Evolutionary conservation across 345 rosid species (phyloP), one percentile per base, ranked within the genome.

Genomic region (Moricandia moricandioides): DNA sequence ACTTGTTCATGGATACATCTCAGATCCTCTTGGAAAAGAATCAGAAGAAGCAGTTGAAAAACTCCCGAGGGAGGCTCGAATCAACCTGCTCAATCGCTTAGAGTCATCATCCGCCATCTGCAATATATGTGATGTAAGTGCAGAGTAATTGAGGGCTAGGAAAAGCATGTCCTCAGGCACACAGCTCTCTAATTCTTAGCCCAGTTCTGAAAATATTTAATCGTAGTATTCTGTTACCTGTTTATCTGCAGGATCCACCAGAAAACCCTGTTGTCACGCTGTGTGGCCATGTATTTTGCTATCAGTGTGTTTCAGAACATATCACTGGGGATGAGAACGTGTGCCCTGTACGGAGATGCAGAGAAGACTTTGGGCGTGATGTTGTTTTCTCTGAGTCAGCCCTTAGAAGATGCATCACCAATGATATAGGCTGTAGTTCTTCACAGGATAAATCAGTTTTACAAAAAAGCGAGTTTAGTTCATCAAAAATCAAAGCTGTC

Each of bases 221-320:
- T 49, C 59, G 21, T 12, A 54, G 0, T 58, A 34, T 47, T 71
- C 61, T 47, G 16, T 51, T 31, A 21, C 56, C 37, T 73, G 27
- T 70, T 67, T 73, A 34, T 84, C 82, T 80, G 56, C 88, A 95
- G 99, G 99, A 92, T 83, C 90, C 97, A 49, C 96, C 99, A 7
- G 97, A 92, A 81, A 86, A 86, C 80, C 86, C 97, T 68, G 90
- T 95, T 84, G 88, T 92, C 82, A 86, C 97, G 52, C 83, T 82
- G 84, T 95, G 99, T 76, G 87, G 92, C 74, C 97, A 92, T 67
- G 89, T 95, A 65, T 95, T 92, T 79, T 95, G 99, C 83, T 84
- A 87, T 75, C 96, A 87, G 73, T 95, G 99, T 78, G 92, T 90
- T 30, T 87, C 89, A 16, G 92, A 88, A 55, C 82, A 80, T 83